Conservation (phyloP, 768 basidiomycete species). For the Leccinum disarticulatum region DNA sequence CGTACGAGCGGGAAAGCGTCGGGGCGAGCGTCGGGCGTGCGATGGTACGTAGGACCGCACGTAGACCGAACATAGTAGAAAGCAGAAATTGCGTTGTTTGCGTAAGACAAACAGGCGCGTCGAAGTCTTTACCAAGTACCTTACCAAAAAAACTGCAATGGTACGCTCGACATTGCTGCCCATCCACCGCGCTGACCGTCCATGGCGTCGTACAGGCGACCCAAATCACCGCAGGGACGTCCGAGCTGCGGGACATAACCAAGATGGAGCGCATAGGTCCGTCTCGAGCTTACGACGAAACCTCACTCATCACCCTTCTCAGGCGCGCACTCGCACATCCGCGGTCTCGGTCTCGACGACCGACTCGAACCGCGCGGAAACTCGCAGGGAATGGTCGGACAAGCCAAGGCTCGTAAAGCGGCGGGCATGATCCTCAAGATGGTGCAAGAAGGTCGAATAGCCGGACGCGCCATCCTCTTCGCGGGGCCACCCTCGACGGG, state of each 20-base stretch:
- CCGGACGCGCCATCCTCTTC: conserved; percentile 94
- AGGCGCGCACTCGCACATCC: conserved; percentile 95
- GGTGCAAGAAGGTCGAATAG: conserved; percentile 95
- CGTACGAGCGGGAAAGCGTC: conserved; percentile 32
- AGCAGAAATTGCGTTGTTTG: conserved; percentile 27
- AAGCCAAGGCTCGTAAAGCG: conserved; percentile 93
- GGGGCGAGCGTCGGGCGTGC: conserved; percentile 5
- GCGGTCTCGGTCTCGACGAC: conserved; percentile 91
- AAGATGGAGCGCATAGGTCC: conserved; percentile 89
- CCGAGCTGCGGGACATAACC: conserved; percentile 81
- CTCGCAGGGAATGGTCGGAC: conserved; percentile 96
- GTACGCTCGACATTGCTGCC: conserved; percentile 16
- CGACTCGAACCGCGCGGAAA: conserved; percentile 85
- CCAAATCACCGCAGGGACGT: conserved; percentile 74
- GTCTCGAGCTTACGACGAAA: not conserved
- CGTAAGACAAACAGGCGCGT: conserved; percentile 35
- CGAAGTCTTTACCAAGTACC: not conserved
- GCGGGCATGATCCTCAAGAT: conserved; percentile 97
- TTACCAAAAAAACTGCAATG: conserved; percentile 19
- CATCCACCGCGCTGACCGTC: conserved; percentile 2
- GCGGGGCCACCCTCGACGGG: conserved; percentile 97
- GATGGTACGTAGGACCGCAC: conserved; percentile 17
- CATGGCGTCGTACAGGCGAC: conserved; percentile 45
- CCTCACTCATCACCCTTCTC: conserved; percentile 5
- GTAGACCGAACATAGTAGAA: conserved; percentile 21